A percentile compares a stretch with the other conserved stretches of the same genome.
These are phyloP conservation scores for Dunaliella sp. DNA, from an alignment of 139 green algal species.

Conservation along the genomic window DNA sequence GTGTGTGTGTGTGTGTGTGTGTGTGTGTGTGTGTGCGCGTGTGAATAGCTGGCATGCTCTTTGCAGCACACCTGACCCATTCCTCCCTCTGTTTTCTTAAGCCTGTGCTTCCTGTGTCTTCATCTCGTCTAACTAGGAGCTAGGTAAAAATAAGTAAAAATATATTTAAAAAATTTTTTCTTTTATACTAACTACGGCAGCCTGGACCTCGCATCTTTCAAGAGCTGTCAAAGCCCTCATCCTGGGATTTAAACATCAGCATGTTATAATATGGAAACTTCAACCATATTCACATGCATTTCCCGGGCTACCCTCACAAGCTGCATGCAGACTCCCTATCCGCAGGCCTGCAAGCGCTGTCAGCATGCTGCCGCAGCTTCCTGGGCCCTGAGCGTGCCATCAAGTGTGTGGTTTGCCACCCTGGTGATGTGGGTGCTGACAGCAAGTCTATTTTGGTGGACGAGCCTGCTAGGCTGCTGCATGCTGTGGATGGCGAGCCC, in stretches of 20 bases:
- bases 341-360: neutral
- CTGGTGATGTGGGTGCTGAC: neutral
- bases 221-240: too few species aligned
- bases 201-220: neutral
- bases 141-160: too few species aligned
- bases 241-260: neutral
- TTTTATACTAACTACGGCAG: neutral
- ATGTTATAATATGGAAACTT: neutral
- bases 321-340: neutral
- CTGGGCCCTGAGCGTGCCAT: neutral
- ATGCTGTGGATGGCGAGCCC: neutral
- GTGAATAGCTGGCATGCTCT: neutral
- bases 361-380: neutral
- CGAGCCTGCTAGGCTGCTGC: neutral
- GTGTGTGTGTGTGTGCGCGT: neutral
- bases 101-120: too few species aligned
- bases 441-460: neutral
- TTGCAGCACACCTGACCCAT: conserved; percentile 8
- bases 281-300: too few species aligned
- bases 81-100: too few species aligned
- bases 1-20: neutral
- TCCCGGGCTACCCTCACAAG: too few species aligned
- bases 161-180: neutral
- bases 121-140: too few species aligned
- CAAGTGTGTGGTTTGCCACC: neutral